Conservation (phyloP, 1,284 basidiomycete genomes). For the Cutaneotrichosporon sp. region DNA sequence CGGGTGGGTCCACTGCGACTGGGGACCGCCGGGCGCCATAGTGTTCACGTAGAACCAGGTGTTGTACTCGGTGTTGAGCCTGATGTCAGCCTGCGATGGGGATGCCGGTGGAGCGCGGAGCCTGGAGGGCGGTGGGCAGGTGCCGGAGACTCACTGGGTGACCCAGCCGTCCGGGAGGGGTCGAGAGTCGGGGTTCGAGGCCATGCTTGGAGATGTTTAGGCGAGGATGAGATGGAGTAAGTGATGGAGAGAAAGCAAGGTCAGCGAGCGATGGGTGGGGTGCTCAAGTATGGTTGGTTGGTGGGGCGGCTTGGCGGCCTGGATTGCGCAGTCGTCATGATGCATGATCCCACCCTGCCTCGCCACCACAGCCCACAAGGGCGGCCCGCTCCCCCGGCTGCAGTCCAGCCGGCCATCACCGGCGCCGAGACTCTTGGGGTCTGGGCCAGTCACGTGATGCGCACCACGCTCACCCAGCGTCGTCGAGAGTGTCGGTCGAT, state of each 20-base stretch:
- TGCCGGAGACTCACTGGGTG: slow-evolving; percentile 39
- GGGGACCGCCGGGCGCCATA: slow-evolving; percentile 44
- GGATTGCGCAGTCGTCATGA: background rate
- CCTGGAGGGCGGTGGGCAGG: background rate
- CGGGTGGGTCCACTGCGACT: slow-evolving; percentile 53
- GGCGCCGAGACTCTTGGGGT: background rate
- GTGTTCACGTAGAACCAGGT: slow-evolving; percentile 55
- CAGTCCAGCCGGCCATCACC: background rate
- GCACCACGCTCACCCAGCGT: too few relatives aligned
- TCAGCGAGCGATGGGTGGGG: background rate
- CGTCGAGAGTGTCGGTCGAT: background rate
- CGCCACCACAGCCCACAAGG: too few relatives aligned
- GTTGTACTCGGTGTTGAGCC: slow-evolving; percentile 52
- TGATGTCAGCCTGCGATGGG: slow-evolving; percentile 16
- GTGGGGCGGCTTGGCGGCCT: background rate
- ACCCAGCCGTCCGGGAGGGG: slow-evolving; percentile 52
- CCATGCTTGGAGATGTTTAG: slow-evolving; percentile 15
- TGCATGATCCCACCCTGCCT: background rate
- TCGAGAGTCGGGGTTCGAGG: slow-evolving; percentile 45
- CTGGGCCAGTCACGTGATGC: background rate
- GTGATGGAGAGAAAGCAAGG: slow-evolving; percentile 1
- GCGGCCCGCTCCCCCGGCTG: too few relatives aligned
- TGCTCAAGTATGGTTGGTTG: background rate
- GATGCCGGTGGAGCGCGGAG: background rate
- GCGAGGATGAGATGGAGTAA: background rate